phyloP scores from a whole-genome alignment of 495 filamentous ascomycete species.

The Pyronema domesticum region DNA sequence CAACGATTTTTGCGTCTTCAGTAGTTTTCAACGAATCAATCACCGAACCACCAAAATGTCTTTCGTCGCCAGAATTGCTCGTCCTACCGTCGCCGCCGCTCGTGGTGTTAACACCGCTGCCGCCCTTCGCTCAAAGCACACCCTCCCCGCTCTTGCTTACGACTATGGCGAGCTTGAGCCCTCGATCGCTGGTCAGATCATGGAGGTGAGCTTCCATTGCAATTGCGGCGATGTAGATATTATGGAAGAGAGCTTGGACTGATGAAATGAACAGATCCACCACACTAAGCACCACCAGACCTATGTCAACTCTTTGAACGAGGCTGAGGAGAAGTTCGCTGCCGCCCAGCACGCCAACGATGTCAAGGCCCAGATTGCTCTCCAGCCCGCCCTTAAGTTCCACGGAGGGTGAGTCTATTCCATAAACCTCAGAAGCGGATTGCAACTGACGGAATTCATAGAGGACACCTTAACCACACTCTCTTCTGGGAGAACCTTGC shows the following conservation, averaged over 20 bases:
- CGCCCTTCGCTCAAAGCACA: constrained; percentile 74
- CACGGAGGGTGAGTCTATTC: constrained; percentile 42
- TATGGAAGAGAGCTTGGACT: constrained; percentile 32
- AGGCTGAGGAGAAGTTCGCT: constrained; percentile 40
- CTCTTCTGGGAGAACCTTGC: constrained; percentile 98
- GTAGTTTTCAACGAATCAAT: not conserved
- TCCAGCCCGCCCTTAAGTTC: constrained; percentile 87
- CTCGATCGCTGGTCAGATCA: constrained; percentile 87
- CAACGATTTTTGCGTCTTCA: not conserved
- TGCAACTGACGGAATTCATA: not conserved
- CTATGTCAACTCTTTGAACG: constrained; percentile 59
- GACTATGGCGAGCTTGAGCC: constrained; percentile 89
- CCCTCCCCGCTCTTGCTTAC: constrained; percentile 83
- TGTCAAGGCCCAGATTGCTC: constrained; percentile 51
- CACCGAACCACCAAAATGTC: not conserved
- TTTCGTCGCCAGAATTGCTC: not conserved
- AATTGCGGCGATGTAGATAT: not conserved
- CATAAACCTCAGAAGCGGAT: not conserved
- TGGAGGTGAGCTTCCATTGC: constrained; percentile 42
- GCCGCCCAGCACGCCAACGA: constrained; percentile 41
- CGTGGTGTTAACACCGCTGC: constrained; percentile 34
- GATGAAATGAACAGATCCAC: constrained; percentile 41
- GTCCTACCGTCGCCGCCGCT: constrained; percentile 16
- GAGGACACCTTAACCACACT: constrained; percentile 84
- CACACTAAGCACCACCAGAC: constrained; percentile 65